Percentiles rank a stretch among this genome's conserved stretches.
phyloP scores from a whole-genome alignment of 1,139 yeast genomes.

The Debaryomyces sp. region DNA sequence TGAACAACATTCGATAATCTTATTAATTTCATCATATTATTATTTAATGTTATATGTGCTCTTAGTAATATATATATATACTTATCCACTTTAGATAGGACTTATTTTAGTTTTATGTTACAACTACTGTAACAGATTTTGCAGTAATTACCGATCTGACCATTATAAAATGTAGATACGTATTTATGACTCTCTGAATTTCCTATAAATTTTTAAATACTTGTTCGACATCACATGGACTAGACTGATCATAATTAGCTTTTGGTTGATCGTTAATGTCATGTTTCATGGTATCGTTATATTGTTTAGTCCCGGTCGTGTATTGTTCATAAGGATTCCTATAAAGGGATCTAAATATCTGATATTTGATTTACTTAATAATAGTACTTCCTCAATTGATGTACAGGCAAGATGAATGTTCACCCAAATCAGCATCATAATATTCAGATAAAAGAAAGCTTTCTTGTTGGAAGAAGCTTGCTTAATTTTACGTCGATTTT shows the following conservation, averaged over 20 bases:
- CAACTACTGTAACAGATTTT: not conserved
- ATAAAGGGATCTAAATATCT: not conserved
- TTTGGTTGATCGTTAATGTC: not conserved
- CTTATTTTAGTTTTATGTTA: no score
- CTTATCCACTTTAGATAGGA: no score
- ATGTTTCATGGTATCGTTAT: not conserved
- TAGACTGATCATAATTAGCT: not conserved
- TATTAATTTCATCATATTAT: not conserved
- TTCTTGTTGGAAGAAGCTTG: slow-evolving; percentile 55
- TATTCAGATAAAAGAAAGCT: slow-evolving; percentile 40
- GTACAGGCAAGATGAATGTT: slow-evolving; percentile 16
- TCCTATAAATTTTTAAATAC: not conserved
- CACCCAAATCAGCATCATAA: slow-evolving; percentile 25
- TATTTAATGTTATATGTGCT: no score
- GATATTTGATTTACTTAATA: not conserved
- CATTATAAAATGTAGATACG: not conserved
- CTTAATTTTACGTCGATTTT: slow-evolving; percentile 60
- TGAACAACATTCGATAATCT: slow-evolving; percentile 42
- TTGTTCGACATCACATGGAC: not conserved
- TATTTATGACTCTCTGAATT: not conserved
- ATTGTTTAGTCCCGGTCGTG: not conserved
- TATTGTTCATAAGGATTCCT: not conserved
- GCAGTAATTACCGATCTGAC: not conserved
- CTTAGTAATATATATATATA: no score
- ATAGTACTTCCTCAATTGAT: slow-evolving; percentile 4